Conservation (phyloP, 495 filamentous ascomycete species). For the Lophium mytilinum region DNA sequence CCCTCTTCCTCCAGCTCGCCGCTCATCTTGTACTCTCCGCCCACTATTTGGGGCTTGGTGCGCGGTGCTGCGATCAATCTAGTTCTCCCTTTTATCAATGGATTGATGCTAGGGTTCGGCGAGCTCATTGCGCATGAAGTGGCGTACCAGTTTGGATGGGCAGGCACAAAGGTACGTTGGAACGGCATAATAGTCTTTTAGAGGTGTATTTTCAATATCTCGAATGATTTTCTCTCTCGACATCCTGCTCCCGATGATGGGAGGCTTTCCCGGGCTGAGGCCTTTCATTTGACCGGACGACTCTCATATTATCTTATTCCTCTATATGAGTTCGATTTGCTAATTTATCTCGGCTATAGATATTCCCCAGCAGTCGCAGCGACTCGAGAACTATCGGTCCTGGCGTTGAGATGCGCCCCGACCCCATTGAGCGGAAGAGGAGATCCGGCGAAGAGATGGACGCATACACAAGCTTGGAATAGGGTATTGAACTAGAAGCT, state of each 20-base stretch:
- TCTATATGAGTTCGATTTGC: background rate
- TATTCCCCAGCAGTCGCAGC: slow-evolving; percentile 56
- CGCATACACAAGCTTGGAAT: slow-evolving; percentile 43
- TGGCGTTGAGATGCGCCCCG: slow-evolving; percentile 53
- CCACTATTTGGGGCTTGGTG: slow-evolving; percentile 74
- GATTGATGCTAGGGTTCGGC: slow-evolving; percentile 95
- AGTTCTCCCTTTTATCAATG: slow-evolving; percentile 90
- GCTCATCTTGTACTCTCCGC: slow-evolving; percentile 81
- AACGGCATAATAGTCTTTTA: no score
- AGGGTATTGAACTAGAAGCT: background rate
- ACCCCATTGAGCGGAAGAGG: slow-evolving; percentile 44
- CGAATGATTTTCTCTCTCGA: no score
- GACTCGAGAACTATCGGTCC: slow-evolving; percentile 50
- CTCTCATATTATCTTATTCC: background rate
- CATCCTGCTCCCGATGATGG: no score
- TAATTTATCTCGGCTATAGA: slow-evolving; percentile 34
- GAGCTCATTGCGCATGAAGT: slow-evolving; percentile 94
- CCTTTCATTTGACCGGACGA: background rate
- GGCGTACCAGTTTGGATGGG: slow-evolving; percentile 88
- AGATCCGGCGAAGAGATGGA: slow-evolving; percentile 39
- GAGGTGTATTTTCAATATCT: no score
- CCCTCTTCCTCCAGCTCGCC: slow-evolving; percentile 63
- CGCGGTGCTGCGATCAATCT: slow-evolving; percentile 93
- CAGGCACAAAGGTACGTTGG: slow-evolving; percentile 72
- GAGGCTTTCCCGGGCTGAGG: background rate